Evolutionary conservation across 2,329 filamentous ascomycete genomes (phyloP), one percentile per base, ranked within the genome.

Genomic region (Arthrobotrys entomopaga): DNA sequence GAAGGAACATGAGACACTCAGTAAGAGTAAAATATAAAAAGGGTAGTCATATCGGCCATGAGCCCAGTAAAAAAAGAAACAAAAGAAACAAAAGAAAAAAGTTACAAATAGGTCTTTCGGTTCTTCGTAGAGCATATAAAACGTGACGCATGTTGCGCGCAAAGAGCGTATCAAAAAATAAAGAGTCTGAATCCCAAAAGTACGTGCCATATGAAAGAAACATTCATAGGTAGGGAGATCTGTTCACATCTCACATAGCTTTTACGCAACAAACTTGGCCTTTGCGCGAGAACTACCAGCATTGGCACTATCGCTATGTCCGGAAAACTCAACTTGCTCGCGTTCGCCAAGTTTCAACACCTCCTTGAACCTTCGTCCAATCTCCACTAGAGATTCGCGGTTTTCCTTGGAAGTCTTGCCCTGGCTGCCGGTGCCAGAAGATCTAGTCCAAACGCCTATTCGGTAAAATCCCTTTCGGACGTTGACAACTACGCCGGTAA

Each of bases 401-500:
- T 92, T 91, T 86, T 97, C 95, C 79, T 95, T 91, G 22, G 84
- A 81, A 65, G 87, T 88, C 77, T 92, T 88, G 77, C 90, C 91
- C 85, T 94, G 93, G 78, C 90, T 90, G 64, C 89, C 89, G 50
- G 91, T 87, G 81, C 94, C 94, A 65, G 92, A 92, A 70, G 93
- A 96, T 80, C 93, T 91, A 77, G 95, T 99, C 95, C 96, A 99
- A 79, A 98, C 88, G 81, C 94, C 93, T 78, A 99, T 91, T 85
- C 95, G 91, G 87, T 93, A 99, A 85, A 99, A 98, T 59, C 91
- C 93, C 86, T 97, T 97, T 83, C 95, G 91, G 72, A 99, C 94
- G 83, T 99, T 99, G 85, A 98, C 93, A 24, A 99, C 95, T 38
- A 99, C 96, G 77, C 95, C 95, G 95, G 98, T 98, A 82, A 99